Conservation (phyloP, 257 asterid species). For the Fraxinus excelsior region DNA sequence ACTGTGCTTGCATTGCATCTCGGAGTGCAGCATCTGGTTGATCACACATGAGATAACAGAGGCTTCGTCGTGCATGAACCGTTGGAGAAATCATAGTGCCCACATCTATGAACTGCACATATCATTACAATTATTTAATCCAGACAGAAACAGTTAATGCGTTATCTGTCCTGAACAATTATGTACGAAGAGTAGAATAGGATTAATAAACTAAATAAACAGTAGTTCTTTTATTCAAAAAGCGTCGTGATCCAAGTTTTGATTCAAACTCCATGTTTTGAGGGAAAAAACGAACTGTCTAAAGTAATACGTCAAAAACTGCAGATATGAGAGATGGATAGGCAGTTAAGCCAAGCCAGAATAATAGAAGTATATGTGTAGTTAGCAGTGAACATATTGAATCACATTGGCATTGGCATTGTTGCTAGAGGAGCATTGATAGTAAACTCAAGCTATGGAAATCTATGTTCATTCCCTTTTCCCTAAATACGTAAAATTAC, state of each 20-base stretch:
- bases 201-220: too few relatives aligned
- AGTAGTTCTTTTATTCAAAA: neutral
- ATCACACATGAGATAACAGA: slow-evolving; percentile 89
- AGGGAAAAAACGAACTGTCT: neutral
- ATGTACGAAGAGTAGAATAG: neutral
- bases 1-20: slow-evolving; percentile 99
- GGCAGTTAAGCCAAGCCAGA: neutral
- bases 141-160: neutral
- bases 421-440: neutral
- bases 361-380: neutral
- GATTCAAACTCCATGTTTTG: neutral
- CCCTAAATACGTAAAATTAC: neutral
- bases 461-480: neutral
- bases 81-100: slow-evolving; percentile 98
- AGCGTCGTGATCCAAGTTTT: neutral
- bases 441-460: neutral
- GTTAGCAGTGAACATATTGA: neutral
- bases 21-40: slow-evolving; percentile 96
- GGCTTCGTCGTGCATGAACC: slow-evolving; percentile 93
- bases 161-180: neutral
- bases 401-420: neutral
- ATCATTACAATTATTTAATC: neutral
- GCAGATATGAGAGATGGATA: neutral
- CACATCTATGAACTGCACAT: slow-evolving; percentile 84
- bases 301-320: too few relatives aligned